Percentiles rank a stretch among this genome's conserved stretches.
Evolutionary conservation across 768 basidiomycete species (phyloP).

Genomic region (Flagelloscypha sp.): DNA sequence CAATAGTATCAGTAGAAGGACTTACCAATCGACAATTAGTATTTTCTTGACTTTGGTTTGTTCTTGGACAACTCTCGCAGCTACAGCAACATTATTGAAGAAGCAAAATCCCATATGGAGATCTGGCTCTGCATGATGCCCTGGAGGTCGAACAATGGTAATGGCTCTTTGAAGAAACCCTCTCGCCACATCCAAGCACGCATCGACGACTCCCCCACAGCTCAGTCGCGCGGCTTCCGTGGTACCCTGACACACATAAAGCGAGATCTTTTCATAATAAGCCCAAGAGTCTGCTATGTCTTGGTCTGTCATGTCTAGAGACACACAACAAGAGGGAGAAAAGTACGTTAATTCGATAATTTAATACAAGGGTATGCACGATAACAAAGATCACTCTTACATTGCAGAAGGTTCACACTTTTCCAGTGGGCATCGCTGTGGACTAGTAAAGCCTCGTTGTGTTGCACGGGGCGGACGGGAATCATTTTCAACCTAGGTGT

Average conservation of each 20-base stretch:
- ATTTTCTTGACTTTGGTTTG: conserved; percentile 66
- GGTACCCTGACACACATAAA: conserved; percentile 85
- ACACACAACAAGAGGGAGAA: conserved; percentile 9
- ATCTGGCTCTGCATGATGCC: conserved; percentile 97
- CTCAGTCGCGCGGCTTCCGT: conserved; percentile 80
- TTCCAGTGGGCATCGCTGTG: conserved; percentile 92
- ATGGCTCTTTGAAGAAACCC: conserved; percentile 75
- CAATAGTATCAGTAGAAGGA: conserved; percentile 7
- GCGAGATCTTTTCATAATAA: conserved; percentile 86
- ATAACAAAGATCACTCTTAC: conserved; percentile 38
- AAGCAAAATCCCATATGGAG: conserved; percentile 99
- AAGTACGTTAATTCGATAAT: not conserved
- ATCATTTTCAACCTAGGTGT: conserved; percentile 69
- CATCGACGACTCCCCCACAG: conserved; percentile 92
- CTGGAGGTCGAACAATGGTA: conserved; percentile 94
- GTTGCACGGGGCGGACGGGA: conserved; percentile 63
- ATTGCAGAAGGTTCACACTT: conserved; percentile 73
- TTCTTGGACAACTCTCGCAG: conserved; percentile 73
- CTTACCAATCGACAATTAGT: conserved; percentile 92
- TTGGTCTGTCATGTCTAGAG: conserved; percentile 63
- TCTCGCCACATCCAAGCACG: conserved; percentile 76
- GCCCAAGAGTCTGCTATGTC: conserved; percentile 65
- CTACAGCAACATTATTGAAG: conserved; percentile 97
- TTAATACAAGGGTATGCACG: too few relatives aligned
- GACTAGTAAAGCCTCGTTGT: conserved; percentile 78